phyloP scores from a whole-genome alignment of 257 asterid genomes.

The Scutellaria galericulata region DNA sequence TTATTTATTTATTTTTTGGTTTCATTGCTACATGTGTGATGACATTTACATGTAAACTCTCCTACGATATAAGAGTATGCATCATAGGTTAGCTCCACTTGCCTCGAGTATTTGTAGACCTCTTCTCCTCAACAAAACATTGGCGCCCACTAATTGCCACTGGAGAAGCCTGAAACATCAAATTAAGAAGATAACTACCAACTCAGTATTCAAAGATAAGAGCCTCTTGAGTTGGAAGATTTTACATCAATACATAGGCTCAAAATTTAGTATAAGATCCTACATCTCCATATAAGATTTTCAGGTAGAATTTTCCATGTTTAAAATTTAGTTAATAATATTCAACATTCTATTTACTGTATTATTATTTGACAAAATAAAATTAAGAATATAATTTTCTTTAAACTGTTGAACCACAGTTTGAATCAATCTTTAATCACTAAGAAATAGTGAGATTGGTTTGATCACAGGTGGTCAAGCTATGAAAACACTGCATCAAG shows the following conservation, averaged over 20 bases:
- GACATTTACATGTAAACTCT: not conserved
- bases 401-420: too few species aligned
- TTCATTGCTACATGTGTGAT: too few species aligned
- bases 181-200: constrained; percentile 1
- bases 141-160: constrained; percentile 69
- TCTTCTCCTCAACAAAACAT: constrained; percentile 78
- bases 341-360: too few species aligned
- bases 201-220: not conserved
- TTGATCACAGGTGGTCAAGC: too few species aligned
- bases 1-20: too few species aligned
- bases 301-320: too few species aligned
- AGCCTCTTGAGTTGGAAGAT: not conserved
- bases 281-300: too few species aligned
- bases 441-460: too few species aligned
- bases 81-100: constrained; percentile 36
- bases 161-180: constrained; percentile 76
- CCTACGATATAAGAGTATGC: not conserved
- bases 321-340: too few species aligned
- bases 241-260: not conserved
- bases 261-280: not conserved
- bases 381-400: too few species aligned
- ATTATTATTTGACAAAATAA: too few species aligned
- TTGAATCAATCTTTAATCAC: too few species aligned
- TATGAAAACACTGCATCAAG: not conserved
- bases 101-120: constrained; percentile 89